Percentiles rank a stretch among this genome's conserved stretches.
Evolutionary conservation across 768 basidiomycete species (phyloP).

Genomic region (Lanmaoa rubissima): DNA sequence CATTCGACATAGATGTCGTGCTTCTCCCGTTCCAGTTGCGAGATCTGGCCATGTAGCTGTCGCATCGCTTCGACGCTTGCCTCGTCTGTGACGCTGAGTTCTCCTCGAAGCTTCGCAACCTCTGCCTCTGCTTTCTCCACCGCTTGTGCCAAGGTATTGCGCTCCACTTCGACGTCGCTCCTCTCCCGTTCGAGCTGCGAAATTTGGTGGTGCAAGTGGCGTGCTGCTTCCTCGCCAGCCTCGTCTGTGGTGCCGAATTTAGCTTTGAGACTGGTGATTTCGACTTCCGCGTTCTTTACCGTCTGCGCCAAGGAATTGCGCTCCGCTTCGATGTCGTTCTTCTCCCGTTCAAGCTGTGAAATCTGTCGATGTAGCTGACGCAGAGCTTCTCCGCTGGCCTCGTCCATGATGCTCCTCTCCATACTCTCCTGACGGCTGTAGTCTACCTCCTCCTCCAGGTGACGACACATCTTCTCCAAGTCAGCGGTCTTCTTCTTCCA

Average conservation of each 20-base stretch:
- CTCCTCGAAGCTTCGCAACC: neutral
- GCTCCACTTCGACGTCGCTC: slow-evolving; percentile 44
- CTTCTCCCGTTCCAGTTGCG: neutral
- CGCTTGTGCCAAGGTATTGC: slow-evolving; percentile 35
- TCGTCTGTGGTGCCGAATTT: slow-evolving; percentile 68
- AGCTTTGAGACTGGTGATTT: slow-evolving; percentile 64
- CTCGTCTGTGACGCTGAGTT: slow-evolving; percentile 40
- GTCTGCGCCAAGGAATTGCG: slow-evolving; percentile 36
- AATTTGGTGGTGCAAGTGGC: slow-evolving; percentile 74
- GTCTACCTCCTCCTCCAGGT: slow-evolving; percentile 86
- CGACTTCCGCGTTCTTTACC: slow-evolving; percentile 49
- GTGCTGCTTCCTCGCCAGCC: slow-evolving; percentile 66
- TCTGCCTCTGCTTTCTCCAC: neutral
- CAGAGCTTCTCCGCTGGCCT: slow-evolving; percentile 75
- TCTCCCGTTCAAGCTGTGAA: slow-evolving; percentile 68
- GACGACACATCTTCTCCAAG: slow-evolving; percentile 62
- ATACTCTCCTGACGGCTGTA: slow-evolving; percentile 77
- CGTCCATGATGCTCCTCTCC: slow-evolving; percentile 81
- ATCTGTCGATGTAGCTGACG: slow-evolving; percentile 80
- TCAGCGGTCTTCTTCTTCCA: slow-evolving; percentile 82
- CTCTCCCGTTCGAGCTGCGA: slow-evolving; percentile 67
- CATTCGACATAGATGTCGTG: neutral
- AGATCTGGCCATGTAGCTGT: slow-evolving; percentile 72
- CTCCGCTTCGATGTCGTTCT: slow-evolving; percentile 46
- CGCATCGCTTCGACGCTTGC: slow-evolving; percentile 72